phyloP scores from a whole-genome alignment of 352 stramenopile species.

The Pythium guiyangense region DNA sequence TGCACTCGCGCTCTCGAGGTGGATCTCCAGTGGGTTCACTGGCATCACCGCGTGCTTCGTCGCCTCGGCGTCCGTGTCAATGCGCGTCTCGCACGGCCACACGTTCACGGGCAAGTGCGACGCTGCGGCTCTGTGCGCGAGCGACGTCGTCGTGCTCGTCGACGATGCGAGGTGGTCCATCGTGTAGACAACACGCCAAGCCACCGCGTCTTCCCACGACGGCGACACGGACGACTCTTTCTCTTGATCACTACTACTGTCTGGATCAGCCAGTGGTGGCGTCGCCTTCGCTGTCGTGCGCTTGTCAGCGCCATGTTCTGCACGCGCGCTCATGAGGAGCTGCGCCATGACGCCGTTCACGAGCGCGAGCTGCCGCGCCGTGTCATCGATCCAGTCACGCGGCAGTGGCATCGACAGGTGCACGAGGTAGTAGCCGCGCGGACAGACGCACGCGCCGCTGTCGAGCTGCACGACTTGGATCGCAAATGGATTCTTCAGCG shows the following conservation, averaged over 20 bases:
- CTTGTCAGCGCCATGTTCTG: constrained; percentile 1
- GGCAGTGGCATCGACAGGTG: constrained; percentile 61
- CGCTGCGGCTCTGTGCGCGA: constrained; percentile 10
- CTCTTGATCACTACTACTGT: background rate
- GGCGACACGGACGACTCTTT: no score
- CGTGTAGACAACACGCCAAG: constrained; percentile 59
- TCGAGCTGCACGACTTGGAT: constrained; percentile 78
- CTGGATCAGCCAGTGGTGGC: background rate
- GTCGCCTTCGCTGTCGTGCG: background rate
- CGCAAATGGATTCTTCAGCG: constrained; percentile 51
- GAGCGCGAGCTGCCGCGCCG: constrained; percentile 25
- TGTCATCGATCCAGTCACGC: constrained; percentile 31
- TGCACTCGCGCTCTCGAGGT: constrained; percentile 51
- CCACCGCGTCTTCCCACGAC: constrained; percentile 26
- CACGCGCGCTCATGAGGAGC: constrained; percentile 18
- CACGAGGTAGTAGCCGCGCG: constrained; percentile 48
- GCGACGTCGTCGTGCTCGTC: constrained; percentile 8
- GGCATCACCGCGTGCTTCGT: background rate
- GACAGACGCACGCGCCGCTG: constrained; percentile 53
- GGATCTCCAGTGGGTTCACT: constrained; percentile 45
- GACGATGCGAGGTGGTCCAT: constrained; percentile 39
- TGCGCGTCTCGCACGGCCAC: constrained; percentile 44
- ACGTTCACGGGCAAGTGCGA: constrained; percentile 35
- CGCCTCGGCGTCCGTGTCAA: constrained; percentile 1
- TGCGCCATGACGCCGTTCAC: constrained; percentile 35